Percentiles rank a stretch among this genome's conserved stretches.
Evolutionary conservation across 306 rosid species (phyloP).

Genomic region (Rosa multiflora): DNA sequence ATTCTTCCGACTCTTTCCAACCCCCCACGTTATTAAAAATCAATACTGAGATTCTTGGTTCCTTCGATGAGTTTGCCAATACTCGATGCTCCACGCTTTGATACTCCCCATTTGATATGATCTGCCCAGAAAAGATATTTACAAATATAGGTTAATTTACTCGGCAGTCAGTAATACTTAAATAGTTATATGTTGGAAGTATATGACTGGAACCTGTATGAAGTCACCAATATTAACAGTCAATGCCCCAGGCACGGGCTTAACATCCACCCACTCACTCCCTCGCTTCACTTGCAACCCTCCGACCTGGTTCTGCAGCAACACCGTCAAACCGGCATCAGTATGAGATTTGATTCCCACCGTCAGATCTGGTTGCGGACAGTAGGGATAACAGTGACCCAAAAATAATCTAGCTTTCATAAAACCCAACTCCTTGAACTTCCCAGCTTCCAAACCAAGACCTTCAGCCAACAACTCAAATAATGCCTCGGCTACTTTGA

Average conservation of each 20-base stretch:
- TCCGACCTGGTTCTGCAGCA: conserved; percentile 33
- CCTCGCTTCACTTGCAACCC: conserved; percentile 39
- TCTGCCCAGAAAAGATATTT: not conserved
- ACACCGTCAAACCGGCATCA: conserved; percentile 31
- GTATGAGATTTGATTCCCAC: conserved; percentile 33
- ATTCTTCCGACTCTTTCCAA: conserved; percentile 17
- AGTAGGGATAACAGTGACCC: conserved; percentile 33
- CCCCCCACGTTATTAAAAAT: conserved; percentile 34
- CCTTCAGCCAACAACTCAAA: conserved; percentile 46
- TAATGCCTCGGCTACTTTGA: conserved; percentile 26
- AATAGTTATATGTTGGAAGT: not conserved
- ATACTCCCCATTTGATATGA: conserved; percentile 36
- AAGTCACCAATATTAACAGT: conserved; percentile 38
- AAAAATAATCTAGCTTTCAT: conserved; percentile 5
- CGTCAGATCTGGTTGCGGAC: conserved; percentile 44
- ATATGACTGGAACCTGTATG: conserved; percentile 22
- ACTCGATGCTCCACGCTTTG: conserved; percentile 36
- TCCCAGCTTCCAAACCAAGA: conserved; percentile 34
- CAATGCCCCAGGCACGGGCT: conserved; percentile 33
- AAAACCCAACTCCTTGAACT: conserved; percentile 35
- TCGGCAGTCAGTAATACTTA: no score
- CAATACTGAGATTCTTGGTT: conserved; percentile 32
- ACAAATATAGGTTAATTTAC: not conserved
- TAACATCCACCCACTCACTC: conserved; percentile 28
- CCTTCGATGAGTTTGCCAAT: conserved; percentile 28